Evolutionary conservation across 2,329 filamentous ascomycete species (phyloP), one percentile per base, ranked within the genome.

Genomic region (Cercospora canescens): DNA sequence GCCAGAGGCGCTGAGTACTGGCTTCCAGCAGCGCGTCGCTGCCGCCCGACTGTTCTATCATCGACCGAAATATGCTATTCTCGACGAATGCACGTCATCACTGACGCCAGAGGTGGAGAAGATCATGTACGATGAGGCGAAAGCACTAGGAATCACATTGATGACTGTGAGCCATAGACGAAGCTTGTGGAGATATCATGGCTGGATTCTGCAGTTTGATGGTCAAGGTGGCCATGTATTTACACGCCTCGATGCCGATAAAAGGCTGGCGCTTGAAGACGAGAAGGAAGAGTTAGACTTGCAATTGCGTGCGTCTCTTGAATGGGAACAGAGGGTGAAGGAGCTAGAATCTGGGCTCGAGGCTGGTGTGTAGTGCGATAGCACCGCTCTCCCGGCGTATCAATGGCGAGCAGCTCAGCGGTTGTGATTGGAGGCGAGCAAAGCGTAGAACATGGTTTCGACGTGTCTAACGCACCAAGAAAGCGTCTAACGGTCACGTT

Each of bases 11-110:
- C 86, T 99, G 30, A 96, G 92, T 0, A 93, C 92, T 12, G 95
- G 95, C 6, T 84, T 97, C 21, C 95, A 99, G 81, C 95, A 99
- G 82, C 91, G 95, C 60, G 92, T 99, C 24, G 95, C 95, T 67
- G 98, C 98, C 92, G 95, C 95, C 0, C 86, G 95, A 0, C 86
- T 97, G 18, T 97, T 97, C 80, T 98, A 98, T 80, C 94, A 98
- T 80, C 86, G 88, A 9, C 94, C 94, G 0, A 90, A 91, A 73
- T 98, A 97, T 78, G 95, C 95, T 11, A 99, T 99, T 71, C 84
- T 99, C 39, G 95, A 99, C 77, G 95, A 99, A 81, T 99, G 95
- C 80, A 99, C 95, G 6, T 94, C 90, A 64, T 93, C 89, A 60
- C 93, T 99, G n/a, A 97, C 96, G 16, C 85, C 97, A 30, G 94